These are phyloP conservation scores for Flaveria trinervia DNA, from an alignment of 129 eudicot species.

Conservation along the genomic window DNA sequence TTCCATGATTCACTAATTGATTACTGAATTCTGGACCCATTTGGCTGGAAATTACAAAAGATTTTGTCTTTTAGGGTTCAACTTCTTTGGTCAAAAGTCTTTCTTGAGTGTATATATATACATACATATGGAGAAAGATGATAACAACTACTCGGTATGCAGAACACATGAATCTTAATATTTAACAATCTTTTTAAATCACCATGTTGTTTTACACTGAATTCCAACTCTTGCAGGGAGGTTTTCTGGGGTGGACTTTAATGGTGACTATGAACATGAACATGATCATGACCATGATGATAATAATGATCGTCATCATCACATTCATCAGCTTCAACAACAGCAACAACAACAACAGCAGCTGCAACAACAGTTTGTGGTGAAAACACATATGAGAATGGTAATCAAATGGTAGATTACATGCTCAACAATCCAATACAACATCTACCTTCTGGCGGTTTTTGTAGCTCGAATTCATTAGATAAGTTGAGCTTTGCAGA, in stretches of 20 bases:
- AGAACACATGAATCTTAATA: conserved; percentile 10
- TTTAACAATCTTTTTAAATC: conserved; percentile 15
- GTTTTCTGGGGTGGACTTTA: conserved; percentile 48
- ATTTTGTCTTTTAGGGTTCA: conserved; percentile 43
- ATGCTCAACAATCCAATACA: conserved; percentile 48
- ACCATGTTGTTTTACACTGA: conserved; percentile 43
- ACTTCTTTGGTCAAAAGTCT: conserved; percentile 29
- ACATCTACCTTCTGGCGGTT: conserved; percentile 36
- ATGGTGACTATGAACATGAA: conserved; percentile 44
- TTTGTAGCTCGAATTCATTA: conserved; percentile 43
- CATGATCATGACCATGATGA: not conserved
- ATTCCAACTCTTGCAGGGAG: conserved; percentile 51
- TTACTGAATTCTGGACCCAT: conserved; percentile 47
- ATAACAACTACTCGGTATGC: conserved; percentile 67
- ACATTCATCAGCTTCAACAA: conserved; percentile 16
- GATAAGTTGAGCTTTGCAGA: conserved; percentile 90
- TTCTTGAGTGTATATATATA: conserved; percentile 30
- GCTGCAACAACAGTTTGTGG: conserved; percentile 34
- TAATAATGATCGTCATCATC: not conserved
- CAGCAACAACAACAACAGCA: conserved; percentile 24
- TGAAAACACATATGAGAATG: conserved; percentile 44
- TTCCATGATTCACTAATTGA: conserved; percentile 29
- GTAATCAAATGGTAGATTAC: conserved; percentile 62
- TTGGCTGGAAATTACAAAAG: conserved; percentile 25
- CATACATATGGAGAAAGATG: conserved; percentile 72